Conservation (phyloP, 2,329 filamentous ascomycete genomes). For the Aspergillus aculeatus region DNA sequence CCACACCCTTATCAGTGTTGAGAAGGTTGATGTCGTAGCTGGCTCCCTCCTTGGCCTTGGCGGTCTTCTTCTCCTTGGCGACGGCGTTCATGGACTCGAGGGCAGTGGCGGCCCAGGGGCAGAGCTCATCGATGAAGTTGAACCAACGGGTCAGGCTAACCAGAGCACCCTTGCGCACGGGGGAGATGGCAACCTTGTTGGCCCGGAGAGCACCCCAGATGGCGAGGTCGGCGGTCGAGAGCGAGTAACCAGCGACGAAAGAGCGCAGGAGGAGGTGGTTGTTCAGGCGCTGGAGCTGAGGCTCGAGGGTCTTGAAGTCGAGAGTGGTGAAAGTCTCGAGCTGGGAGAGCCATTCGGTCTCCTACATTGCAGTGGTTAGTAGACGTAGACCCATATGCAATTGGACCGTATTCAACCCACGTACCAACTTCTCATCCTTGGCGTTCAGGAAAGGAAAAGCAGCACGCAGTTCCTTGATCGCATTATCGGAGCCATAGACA, state of each 20-base stretch:
- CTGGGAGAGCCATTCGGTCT: slow-evolving; percentile 58
- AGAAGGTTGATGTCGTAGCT: slow-evolving; percentile 87
- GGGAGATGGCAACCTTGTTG: slow-evolving; percentile 80
- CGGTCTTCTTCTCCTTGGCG: slow-evolving; percentile 67
- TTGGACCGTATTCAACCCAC: slow-evolving; percentile 1
- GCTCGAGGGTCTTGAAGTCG: slow-evolving; percentile 82
- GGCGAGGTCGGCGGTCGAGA: slow-evolving; percentile 74
- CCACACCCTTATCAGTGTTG: slow-evolving; percentile 82
- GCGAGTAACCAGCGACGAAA: slow-evolving; percentile 77
- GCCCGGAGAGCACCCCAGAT: slow-evolving; percentile 80
- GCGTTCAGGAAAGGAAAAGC: slow-evolving; percentile 38
- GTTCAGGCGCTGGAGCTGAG: slow-evolving; percentile 72
- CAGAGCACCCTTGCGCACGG: slow-evolving; percentile 74
- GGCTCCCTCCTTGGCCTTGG: slow-evolving; percentile 71
- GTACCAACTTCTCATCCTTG: slow-evolving; percentile 39
- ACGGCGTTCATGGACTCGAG: slow-evolving; percentile 68
- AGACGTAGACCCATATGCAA: not conserved
- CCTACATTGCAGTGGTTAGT: slow-evolving; percentile 23
- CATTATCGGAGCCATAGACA: slow-evolving; percentile 32
- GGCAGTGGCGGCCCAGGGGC: slow-evolving; percentile 71
- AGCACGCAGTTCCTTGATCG: slow-evolving; percentile 33
- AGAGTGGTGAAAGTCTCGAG: slow-evolving; percentile 53
- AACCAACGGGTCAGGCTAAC: slow-evolving; percentile 85
- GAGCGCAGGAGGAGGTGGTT: slow-evolving; percentile 83
- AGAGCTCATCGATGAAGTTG: slow-evolving; percentile 75